Evolutionary conservation across 2,329 filamentous ascomycete species (phyloP).

Genomic region (Clarireedia sp.): DNA sequence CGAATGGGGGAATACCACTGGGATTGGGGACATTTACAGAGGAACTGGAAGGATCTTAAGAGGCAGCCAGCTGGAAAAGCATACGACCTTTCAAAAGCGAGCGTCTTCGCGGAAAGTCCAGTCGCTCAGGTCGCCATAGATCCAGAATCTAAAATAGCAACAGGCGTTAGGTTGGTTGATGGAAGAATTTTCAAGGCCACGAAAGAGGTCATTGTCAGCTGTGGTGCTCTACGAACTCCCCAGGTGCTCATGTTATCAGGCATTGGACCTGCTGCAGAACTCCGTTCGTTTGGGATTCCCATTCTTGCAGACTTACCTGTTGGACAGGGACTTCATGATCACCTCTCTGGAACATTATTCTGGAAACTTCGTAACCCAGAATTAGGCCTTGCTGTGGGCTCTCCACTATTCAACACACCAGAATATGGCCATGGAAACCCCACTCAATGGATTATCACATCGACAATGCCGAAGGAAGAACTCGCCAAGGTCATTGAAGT

Average conservation of each 20-base stretch:
- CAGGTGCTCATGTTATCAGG: slow-evolving; percentile 31
- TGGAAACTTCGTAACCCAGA: slow-evolving; percentile 13
- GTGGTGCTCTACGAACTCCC: slow-evolving; percentile 23
- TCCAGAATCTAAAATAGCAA: neutral
- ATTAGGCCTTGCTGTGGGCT: slow-evolving; percentile 9
- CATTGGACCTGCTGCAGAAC: slow-evolving; percentile 18
- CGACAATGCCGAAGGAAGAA: neutral
- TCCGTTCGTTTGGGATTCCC: slow-evolving; percentile 21
- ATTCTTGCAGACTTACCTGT: slow-evolving; percentile 51
- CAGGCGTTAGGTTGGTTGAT: neutral
- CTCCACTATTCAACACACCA: slow-evolving; percentile 3
- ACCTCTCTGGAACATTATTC: slow-evolving; percentile 1
- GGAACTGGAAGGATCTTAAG: neutral
- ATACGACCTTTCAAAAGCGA: slow-evolving; percentile 14
- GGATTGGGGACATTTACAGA: neutral
- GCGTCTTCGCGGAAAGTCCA: slow-evolving; percentile 72
- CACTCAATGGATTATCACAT: neutral
- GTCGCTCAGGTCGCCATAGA: slow-evolving; percentile 55
- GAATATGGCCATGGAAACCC: slow-evolving; percentile 4
- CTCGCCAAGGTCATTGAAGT: neutral
- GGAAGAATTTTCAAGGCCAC: neutral
- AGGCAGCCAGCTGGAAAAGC: slow-evolving; percentile 16
- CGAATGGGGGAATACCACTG: neutral
- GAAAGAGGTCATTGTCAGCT: slow-evolving; percentile 39
- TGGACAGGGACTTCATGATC: slow-evolving; percentile 30